Evolutionary conservation across 202 grass and related monocot genomes (phyloP), one percentile per base, ranked within the genome.

Genomic region (Carex arenaria): DNA sequence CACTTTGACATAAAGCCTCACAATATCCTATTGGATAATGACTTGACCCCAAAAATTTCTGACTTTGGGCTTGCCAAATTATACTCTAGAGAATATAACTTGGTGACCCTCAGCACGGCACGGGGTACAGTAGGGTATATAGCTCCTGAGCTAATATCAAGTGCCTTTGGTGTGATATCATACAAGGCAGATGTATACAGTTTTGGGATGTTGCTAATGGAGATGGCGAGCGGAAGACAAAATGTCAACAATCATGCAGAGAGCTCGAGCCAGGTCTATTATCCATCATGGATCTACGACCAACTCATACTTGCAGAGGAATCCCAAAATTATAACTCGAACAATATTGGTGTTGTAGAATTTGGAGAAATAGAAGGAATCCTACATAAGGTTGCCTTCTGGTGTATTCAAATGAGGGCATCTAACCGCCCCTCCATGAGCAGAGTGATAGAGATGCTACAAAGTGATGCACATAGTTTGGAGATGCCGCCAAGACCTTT

Each of bases 321-420:
- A 6, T 36, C 36, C 32, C 28, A 60, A 31, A 87, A 80, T 19
- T 19, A 64, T 59, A 85, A 71, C 8, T 47, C 12, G 3, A 2
- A 47, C 36, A 71, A 8, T 71, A 45, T 26, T 26, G 26, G 8
- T 22, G 15, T 45, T 47, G 36, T 34, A 5, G 61, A 14, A 23
- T 69, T 53, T n/a, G 84, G 62, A 80, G 70, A 83, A 82, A 61
- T 85, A 56, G 87, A 94, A 75, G 91, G 68, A 62, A 90, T 91
- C 32, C 4, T 92, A 53, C 92, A 87, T 38, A 15, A 88, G 10
- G 17, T 90, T 18, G 90, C 87, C 10, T 54, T 92, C 8, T 75
- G 65, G 51, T 90, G 90, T 84, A 90, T 94, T 73, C 92, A 94
- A 17, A 85, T 92, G 83, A 92, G 38, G 45, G 47, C 83, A 5